A percentile compares a stretch with the other conserved stretches of the same genome.
Conservation (phyloP, 1,284 basidiomycete species). For the Phellinidium pouzarii region DNA sequence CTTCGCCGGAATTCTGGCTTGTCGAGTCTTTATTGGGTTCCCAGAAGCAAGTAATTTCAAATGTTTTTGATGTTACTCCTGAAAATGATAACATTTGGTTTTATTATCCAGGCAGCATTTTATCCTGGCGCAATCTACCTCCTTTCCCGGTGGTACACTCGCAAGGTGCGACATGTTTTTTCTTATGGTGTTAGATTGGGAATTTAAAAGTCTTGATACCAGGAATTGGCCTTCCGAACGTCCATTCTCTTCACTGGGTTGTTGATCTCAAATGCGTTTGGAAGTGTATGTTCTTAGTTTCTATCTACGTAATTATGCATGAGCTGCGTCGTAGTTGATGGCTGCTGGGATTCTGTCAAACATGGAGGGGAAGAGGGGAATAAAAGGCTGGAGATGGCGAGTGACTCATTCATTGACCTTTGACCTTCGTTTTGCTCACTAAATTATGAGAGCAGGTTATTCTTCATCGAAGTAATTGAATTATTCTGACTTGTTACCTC, state of each 20-base stretch:
- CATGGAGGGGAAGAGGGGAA: conserved; percentile 38
- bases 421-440: not conserved
- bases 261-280: conserved; percentile 39
- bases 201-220: not conserved
- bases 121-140: conserved; percentile 23
- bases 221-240: conserved; percentile 31
- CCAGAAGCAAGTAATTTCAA: conserved; percentile 18
- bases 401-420: not conserved
- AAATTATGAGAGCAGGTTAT: conserved; percentile 20
- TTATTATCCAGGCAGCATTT: conserved; percentile 18
- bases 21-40: conserved; percentile 24
- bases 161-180: conserved; percentile 16
- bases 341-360: conserved; percentile 37
- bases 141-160: conserved; percentile 23
- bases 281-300: conserved; percentile 22
- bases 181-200: not conserved
- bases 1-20: conserved; percentile 23
- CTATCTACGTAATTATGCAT: conserved; percentile 15
- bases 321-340: conserved; percentile 22
- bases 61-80: not conserved
- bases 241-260: conserved; percentile 35
- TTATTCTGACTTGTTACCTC: no score
- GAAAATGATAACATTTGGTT: not conserved
- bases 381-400: conserved; percentile 37
- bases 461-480: conserved; percentile 25